Conservation (phyloP, 2,329 filamentous ascomycete species). For the Penicillium sp. region DNA sequence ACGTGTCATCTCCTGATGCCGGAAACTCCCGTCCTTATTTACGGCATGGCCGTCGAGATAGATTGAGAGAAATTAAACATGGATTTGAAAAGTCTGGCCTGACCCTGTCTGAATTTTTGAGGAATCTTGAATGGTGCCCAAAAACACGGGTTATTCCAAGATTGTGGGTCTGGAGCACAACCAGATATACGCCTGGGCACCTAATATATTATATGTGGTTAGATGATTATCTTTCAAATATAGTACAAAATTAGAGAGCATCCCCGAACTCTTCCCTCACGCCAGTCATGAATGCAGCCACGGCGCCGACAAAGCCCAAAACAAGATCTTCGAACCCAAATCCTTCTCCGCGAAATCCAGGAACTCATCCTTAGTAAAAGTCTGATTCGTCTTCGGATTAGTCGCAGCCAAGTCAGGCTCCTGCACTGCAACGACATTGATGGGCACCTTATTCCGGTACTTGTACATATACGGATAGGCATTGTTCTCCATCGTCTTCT, state of each 20-base stretch:
- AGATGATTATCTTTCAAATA: not conserved
- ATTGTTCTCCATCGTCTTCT: constrained; percentile 4
- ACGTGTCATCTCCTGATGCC: not conserved
- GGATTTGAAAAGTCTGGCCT: not conserved
- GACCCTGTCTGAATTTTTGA: not conserved
- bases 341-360: not conserved
- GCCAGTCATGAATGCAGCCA: not conserved
- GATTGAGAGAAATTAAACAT: not conserved
- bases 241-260: not conserved
- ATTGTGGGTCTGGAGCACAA: not conserved
- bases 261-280: not conserved
- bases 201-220: not conserved
- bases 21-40: not conserved
- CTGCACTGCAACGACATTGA: not conserved
- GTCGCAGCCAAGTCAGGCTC: not conserved
- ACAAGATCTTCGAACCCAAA: not conserved
- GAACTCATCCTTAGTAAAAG: not conserved
- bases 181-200: not conserved
- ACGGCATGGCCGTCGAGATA: not conserved
- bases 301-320: not conserved
- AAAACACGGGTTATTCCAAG: too few species aligned
- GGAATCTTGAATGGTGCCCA: not conserved
- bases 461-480: not conserved
- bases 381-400: not conserved
- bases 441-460: not conserved